Evolutionary conservation across 2,329 filamentous ascomycete genomes (phyloP).

Genomic region (Clarireedia hainanense): DNA sequence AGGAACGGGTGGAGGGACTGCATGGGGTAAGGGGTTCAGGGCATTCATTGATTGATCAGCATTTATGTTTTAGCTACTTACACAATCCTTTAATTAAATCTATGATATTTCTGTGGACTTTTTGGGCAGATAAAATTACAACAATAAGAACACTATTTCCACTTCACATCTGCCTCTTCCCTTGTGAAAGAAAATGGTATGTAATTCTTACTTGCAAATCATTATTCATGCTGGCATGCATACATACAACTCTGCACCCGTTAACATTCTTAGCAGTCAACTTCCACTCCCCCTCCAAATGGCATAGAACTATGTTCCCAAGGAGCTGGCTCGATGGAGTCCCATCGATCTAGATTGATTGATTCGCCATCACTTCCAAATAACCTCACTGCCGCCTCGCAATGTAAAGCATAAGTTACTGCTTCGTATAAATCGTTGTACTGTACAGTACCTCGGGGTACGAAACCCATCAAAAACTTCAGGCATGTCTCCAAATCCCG

Average conservation of each 20-base stretch:
- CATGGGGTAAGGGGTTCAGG: too few relatives aligned
- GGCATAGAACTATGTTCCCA: slow-evolving; percentile 46
- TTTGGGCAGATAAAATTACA: too few relatives aligned
- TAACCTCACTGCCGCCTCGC: slow-evolving; percentile 27
- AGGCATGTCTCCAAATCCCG: not conserved
- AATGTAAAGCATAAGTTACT: not conserved
- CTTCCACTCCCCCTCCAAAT: slow-evolving; percentile 39
- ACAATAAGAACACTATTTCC: too few relatives aligned
- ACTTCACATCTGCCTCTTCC: too few relatives aligned
- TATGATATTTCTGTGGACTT: too few relatives aligned
- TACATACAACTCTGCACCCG: slow-evolving; percentile 2
- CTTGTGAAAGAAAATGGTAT: too few relatives aligned
- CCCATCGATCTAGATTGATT: slow-evolving; percentile 69
- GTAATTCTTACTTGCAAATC: too few relatives aligned
- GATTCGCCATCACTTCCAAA: slow-evolving; percentile 63
- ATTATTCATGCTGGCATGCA: not conserved
- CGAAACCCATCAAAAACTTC: slow-evolving; percentile 1
- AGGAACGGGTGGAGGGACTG: too few relatives aligned
- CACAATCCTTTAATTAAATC: too few relatives aligned
- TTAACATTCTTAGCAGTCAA: slow-evolving; percentile 7
- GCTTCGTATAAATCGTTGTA: not conserved
- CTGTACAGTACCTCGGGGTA: slow-evolving; percentile 1
- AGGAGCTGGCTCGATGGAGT: slow-evolving; percentile 54
- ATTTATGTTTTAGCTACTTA: too few relatives aligned
- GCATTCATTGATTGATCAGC: too few relatives aligned